Percentiles rank a stretch among this genome's conserved stretches.
These are phyloP conservation scores for Capsicum pubescens DNA, from an alignment of 257 asterid species.

Conservation along the genomic window DNA sequence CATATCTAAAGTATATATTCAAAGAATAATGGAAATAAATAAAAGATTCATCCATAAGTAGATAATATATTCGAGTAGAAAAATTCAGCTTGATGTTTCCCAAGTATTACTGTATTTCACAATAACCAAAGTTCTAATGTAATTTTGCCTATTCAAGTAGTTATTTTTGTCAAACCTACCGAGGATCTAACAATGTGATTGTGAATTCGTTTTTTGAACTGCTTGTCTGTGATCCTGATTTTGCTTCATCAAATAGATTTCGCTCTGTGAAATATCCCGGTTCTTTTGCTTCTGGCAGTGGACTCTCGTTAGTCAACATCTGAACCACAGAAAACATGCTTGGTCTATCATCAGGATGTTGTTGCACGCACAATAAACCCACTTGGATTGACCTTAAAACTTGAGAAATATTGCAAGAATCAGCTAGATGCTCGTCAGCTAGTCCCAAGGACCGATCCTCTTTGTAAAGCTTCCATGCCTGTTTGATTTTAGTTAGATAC, in stretches of 20 bases:
- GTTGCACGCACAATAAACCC: conserved; percentile 26
- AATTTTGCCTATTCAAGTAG: not conserved
- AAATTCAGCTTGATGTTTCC: not conserved
- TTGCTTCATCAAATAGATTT: not conserved
- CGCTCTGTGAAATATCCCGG: conserved; percentile 5
- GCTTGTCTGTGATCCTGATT: not conserved
- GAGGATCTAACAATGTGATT: not conserved
- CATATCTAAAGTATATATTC: not conserved
- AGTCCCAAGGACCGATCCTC: not conserved
- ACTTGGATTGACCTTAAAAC: conserved; percentile 29
- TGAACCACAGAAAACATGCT: conserved; percentile 7
- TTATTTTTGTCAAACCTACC: not conserved
- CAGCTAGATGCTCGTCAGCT: not conserved
- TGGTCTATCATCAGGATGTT: conserved; percentile 11
- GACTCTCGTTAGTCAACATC: not conserved
- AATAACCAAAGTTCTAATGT: not conserved
- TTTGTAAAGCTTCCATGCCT: conserved; percentile 33
- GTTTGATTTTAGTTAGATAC: not conserved
- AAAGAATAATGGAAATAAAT: not conserved
- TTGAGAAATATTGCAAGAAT: not conserved
- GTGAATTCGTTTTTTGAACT: conserved; percentile 22
- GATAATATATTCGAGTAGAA: not conserved
- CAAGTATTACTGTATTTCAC: not conserved
- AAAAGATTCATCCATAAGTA: not conserved
- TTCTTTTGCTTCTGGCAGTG: conserved; percentile 11